Evolutionary conservation across 352 stramenopile species (phyloP).

Genomic region (Phytophthora multivora): DNA sequence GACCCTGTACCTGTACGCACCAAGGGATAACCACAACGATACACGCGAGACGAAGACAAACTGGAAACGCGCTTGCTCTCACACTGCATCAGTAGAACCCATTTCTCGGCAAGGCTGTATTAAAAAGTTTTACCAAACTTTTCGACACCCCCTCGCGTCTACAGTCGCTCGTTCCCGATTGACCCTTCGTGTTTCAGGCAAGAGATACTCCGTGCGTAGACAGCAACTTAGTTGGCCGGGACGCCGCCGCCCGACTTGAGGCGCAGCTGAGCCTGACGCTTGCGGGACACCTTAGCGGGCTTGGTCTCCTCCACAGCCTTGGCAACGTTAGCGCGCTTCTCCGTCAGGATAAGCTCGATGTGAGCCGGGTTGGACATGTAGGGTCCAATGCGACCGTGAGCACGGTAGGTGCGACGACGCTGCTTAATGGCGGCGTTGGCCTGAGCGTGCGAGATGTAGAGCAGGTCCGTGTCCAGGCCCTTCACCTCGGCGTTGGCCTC

Average conservation of each 20-base stretch:
- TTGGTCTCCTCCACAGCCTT: constrained; percentile 92
- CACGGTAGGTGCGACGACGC: constrained; percentile 98
- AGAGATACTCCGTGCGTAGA: constrained; percentile 25
- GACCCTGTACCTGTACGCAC: constrained; percentile 29
- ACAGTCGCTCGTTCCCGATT: constrained; percentile 43
- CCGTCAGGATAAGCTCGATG: constrained; percentile 99
- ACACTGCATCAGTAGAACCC: constrained; percentile 70
- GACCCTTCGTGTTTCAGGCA: constrained; percentile 37
- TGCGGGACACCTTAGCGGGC: constrained; percentile 84
- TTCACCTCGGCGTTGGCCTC: constrained; percentile 99
- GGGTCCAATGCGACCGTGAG: constrained; percentile 97
- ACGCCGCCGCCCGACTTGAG: constrained; percentile 89
- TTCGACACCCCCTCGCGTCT: constrained; percentile 44
- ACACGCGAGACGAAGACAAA: constrained; percentile 19
- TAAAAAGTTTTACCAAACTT: constrained; percentile 69
- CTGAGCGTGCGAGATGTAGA: constrained; percentile 98
- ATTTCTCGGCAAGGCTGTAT: constrained; percentile 82
- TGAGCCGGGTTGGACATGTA: constrained; percentile 99
- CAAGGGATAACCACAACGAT: constrained; percentile 32
- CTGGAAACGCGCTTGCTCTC: constrained; percentile 36
- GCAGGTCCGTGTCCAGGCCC: constrained; percentile 95
- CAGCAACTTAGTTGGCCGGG: constrained; percentile 75
- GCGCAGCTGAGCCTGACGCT: constrained; percentile 89
- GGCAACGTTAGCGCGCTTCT: constrained; percentile 94
- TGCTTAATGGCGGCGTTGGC: constrained; percentile 98